Conservation (phyloP, 139 green algal species). For the Tetraselmis striata region DNA sequence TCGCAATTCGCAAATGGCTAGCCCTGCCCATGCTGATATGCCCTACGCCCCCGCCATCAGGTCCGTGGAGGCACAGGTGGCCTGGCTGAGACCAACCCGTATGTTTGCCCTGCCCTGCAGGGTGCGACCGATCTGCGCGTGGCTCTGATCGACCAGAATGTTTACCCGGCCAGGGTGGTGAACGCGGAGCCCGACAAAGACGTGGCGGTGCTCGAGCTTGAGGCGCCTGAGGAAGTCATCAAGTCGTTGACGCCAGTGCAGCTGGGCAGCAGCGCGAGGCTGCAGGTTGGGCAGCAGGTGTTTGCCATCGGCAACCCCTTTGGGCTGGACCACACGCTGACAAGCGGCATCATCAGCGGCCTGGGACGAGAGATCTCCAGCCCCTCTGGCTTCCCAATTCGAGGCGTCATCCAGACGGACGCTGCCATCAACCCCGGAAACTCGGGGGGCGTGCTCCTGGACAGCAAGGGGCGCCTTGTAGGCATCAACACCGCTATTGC, state of each 20-base stretch:
- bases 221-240: slow-evolving; percentile 32
- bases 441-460: slow-evolving; percentile 45
- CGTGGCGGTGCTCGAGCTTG: slow-evolving; percentile 68
- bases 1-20: too few species aligned
- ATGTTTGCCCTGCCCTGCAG: too few species aligned
- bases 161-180: slow-evolving; percentile 39
- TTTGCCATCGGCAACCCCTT: slow-evolving; percentile 27
- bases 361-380: slow-evolving; percentile 51
- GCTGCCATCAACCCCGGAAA: slow-evolving; percentile 71
- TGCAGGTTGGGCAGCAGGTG: slow-evolving; percentile 60
- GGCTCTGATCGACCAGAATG: slow-evolving; percentile 41
- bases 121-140: slow-evolving; percentile 5
- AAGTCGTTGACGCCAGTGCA: slow-evolving; percentile 35
- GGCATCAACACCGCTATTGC: slow-evolving; percentile 78
- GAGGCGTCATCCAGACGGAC: slow-evolving; percentile 64
- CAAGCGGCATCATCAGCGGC: slow-evolving; percentile 58
- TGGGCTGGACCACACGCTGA: slow-evolving; percentile 69
- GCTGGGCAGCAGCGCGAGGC: not conserved
- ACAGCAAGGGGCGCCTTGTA: slow-evolving; percentile 53
- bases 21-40: too few species aligned
- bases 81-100: too few species aligned
- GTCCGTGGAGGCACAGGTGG: too few species aligned
- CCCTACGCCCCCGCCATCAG: too few species aligned
- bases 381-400: slow-evolving; percentile 35
- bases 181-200: slow-evolving; percentile 64